A percentile compares a stretch with the other conserved stretches of the same genome.
Evolutionary conservation across 257 asterid species (phyloP).

Genomic region (Anisodus tanguticus): DNA sequence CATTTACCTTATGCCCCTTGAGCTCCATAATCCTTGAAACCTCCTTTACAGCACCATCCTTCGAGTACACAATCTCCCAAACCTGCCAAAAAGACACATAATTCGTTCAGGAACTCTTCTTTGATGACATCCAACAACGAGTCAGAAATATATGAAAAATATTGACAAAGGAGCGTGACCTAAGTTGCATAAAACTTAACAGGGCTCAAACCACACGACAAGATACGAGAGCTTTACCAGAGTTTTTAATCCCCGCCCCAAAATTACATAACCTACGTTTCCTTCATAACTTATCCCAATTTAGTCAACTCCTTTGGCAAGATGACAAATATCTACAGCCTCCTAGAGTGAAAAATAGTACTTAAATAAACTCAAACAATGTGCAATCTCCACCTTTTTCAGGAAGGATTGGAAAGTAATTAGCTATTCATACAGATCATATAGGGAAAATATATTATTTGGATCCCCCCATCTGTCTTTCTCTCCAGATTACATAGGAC

Average conservation of each 20-base stretch:
- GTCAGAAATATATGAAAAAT: slow-evolving; percentile 8
- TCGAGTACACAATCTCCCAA: slow-evolving; percentile 92
- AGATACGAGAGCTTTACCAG: neutral
- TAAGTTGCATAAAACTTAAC: slow-evolving; percentile 11
- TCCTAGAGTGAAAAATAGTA: neutral
- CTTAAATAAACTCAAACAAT: neutral
- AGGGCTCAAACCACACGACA: slow-evolving; percentile 2
- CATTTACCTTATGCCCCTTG: slow-evolving; percentile 95
- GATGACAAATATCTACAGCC: neutral
- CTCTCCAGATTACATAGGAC: neutral
- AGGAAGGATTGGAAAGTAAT: neutral
- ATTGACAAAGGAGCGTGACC: neutral
- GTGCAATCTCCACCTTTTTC: neutral
- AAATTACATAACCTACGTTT: slow-evolving; percentile 2
- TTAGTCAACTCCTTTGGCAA: neutral
- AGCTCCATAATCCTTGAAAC: slow-evolving; percentile 86
- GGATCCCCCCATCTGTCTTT: neutral
- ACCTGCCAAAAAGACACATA: slow-evolving; percentile 50
- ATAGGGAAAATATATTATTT: neutral
- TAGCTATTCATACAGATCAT: slow-evolving; percentile 21
- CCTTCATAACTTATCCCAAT: neutral
- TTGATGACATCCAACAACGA: slow-evolving; percentile 12
- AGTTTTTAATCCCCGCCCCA: neutral
- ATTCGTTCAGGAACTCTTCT: slow-evolving; percentile 3
- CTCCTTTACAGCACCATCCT: slow-evolving; percentile 96